phyloP scores from a whole-genome alignment of 2,329 filamentous ascomycete species.

The Sporothrix pallida region DNA sequence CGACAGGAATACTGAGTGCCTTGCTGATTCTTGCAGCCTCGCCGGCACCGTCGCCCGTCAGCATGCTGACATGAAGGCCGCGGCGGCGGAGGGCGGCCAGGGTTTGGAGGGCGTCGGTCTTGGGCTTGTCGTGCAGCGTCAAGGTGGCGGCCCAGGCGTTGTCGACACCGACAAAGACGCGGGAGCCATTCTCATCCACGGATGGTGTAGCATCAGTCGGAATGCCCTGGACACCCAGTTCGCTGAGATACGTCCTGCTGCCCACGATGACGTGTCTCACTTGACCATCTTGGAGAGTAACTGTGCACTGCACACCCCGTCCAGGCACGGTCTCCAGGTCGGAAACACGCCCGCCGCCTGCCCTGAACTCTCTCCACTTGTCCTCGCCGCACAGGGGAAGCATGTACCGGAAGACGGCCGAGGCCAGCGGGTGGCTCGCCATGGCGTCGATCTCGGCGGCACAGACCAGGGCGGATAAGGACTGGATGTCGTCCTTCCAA shows the following conservation, averaged over 20 bases:
- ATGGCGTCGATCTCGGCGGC: neutral
- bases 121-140: neutral
- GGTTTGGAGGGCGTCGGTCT: neutral
- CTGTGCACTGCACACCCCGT: neutral
- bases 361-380: neutral
- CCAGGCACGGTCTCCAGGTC: neutral
- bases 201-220: neutral
- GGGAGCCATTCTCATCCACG: neutral
- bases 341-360: neutral
- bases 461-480: neutral
- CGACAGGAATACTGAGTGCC: neutral
- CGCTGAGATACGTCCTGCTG: neutral
- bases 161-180: neutral
- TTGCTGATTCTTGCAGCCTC: neutral
- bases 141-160: neutral
- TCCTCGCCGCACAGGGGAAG: neutral
- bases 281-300: neutral
- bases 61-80: neutral
- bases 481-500: neutral
- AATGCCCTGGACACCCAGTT: neutral
- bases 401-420: neutral
- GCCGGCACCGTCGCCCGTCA: neutral
- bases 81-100: neutral
- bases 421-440: neutral
- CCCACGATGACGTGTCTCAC: neutral